Conservation (phyloP, 805 yeast genomes). For the Vanderwaltozyma verrucispora region DNA sequence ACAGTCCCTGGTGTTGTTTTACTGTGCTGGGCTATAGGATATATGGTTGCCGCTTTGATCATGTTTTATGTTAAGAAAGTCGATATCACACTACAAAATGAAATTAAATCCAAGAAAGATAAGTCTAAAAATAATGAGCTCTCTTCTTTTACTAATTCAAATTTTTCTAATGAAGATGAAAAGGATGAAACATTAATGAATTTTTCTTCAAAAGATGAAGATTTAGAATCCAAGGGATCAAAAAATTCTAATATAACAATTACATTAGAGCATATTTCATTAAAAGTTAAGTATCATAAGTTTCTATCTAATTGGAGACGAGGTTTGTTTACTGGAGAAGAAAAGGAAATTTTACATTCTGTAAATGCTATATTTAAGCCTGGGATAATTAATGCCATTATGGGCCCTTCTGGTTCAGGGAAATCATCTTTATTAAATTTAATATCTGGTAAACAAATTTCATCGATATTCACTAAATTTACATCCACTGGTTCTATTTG, state of each 20-base stretch:
- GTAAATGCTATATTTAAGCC: constrained; percentile 44
- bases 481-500: constrained; percentile 33
- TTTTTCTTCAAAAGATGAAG: constrained; percentile 5
- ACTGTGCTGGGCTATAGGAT: constrained; percentile 49
- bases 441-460: constrained; percentile 47
- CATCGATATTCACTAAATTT: constrained; percentile 24
- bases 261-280: constrained; percentile 7
- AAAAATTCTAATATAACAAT: constrained; percentile 7
- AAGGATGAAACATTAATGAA: neutral
- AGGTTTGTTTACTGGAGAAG: constrained; percentile 8
- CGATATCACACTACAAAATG: constrained; percentile 20
- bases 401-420: constrained; percentile 81
- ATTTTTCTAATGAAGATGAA: neutral
- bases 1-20: constrained; percentile 52
- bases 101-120: constrained; percentile 12
- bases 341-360: constrained; percentile 33
- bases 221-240: constrained; percentile 9
- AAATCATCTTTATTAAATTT: constrained; percentile 58
- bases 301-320: constrained; percentile 3
- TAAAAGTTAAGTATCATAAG: constrained; percentile 7
- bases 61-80: constrained; percentile 38
- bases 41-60: constrained; percentile 38
- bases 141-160: neutral
- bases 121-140: constrained; percentile 4
- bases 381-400: constrained; percentile 54